A percentile compares a stretch with the other conserved stretches of the same genome.
Evolutionary conservation across 1,284 basidiomycete genomes (phyloP).

Genomic region (Trametes pubescens): DNA sequence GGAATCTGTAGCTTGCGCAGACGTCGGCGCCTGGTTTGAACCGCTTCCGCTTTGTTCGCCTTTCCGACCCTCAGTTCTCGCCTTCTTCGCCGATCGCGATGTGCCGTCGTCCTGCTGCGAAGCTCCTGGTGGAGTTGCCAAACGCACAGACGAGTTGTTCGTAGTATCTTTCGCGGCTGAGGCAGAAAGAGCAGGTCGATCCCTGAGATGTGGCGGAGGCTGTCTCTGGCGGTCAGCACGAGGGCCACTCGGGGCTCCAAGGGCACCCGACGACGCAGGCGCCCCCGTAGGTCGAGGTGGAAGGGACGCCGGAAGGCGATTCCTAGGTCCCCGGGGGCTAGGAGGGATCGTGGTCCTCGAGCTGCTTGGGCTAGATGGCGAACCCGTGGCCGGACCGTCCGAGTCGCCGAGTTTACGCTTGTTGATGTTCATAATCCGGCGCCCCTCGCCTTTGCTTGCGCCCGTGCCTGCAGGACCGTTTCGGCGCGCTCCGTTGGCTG

Average conservation of each 20-base stretch:
- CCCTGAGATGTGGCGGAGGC: conserved; percentile 19
- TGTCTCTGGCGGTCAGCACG: conserved; percentile 25
- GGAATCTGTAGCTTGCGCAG: conserved; percentile 31
- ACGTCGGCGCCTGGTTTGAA: not conserved
- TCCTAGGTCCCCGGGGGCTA: conserved; percentile 8
- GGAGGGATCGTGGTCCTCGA: conserved; percentile 8
- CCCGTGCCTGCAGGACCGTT: conserved; percentile 16
- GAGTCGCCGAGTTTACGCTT: conserved; percentile 37
- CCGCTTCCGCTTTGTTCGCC: not conserved
- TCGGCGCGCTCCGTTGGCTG: conserved; percentile 12
- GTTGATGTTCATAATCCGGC: conserved; percentile 39
- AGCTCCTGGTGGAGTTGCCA: not conserved
- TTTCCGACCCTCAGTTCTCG: conserved; percentile 36
- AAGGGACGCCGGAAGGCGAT: conserved; percentile 15
- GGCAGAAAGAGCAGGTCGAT: conserved; percentile 11
- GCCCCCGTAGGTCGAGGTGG: conserved; percentile 23
- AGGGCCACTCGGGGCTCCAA: conserved; percentile 14
- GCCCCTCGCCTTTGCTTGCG: conserved; percentile 16
- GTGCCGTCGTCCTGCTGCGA: conserved; percentile 26
- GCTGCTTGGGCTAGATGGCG: conserved; percentile 12
- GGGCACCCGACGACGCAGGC: conserved; percentile 15
- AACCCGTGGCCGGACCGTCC: conserved; percentile 22
- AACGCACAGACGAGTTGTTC: not conserved
- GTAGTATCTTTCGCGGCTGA: not conserved
- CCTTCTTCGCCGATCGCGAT: conserved; percentile 45